phyloP scores from a whole-genome alignment of 176 grass and related monocot species.

The sorghum (Sorghum bicolor) region DNA sequence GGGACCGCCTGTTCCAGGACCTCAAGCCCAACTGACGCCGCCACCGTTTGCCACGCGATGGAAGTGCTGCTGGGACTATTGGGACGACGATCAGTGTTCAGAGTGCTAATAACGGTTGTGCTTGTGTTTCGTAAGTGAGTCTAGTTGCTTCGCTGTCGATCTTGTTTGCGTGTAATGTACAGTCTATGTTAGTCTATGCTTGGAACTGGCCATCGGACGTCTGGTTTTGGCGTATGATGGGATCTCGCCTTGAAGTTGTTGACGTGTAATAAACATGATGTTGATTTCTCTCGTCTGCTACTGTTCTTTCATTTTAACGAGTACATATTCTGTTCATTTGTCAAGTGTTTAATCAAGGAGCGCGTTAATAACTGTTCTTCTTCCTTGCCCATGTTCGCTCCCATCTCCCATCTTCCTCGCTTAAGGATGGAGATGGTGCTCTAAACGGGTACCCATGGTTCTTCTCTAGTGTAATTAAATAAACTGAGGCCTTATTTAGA shows the following conservation, averaged over 20 bases:
- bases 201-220: neutral
- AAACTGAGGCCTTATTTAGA: no score
- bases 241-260: neutral
- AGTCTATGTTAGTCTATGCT: neutral
- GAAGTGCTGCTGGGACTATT: neutral
- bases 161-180: neutral
- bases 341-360: no score
- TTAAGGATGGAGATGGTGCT: no score
- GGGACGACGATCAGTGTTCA: neutral
- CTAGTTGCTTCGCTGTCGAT: neutral
- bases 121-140: neutral
- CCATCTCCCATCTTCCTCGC: no score
- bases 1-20: conserved; percentile 59
- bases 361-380: no score
- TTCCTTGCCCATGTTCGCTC: no score
- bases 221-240: neutral
- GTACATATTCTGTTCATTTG: neutral
- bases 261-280: neutral
- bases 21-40: conserved; percentile 54
- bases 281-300: neutral
- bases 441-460: no score
- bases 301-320: neutral
- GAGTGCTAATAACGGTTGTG: neutral
- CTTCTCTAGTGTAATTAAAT: no score
- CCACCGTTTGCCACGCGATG: neutral